phyloP scores from a whole-genome alignment of 345 rosid genomes.

The Eucalyptus cladocalyx region DNA sequence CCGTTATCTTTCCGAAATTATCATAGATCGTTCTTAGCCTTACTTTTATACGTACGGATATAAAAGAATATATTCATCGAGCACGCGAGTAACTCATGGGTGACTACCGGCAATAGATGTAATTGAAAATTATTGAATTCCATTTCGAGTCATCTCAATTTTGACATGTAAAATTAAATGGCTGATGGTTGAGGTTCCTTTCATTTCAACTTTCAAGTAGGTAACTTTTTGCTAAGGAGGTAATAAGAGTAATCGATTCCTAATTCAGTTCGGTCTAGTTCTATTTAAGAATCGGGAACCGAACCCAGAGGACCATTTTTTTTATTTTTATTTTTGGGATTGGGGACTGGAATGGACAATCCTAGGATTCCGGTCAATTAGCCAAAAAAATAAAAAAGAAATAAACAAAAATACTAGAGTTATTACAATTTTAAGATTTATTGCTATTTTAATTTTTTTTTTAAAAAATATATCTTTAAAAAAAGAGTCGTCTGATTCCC shows the following conservation, averaged over 20 bases:
- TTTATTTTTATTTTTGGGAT: too few relatives aligned
- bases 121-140: neutral
- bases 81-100: rapidly evolving
- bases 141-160: neutral
- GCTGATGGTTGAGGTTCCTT: neutral
- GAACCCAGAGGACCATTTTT: rapidly evolving
- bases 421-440: too few relatives aligned
- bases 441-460: too few relatives aligned
- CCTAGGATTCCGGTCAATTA: too few relatives aligned
- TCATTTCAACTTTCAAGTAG: neutral
- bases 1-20: too few relatives aligned
- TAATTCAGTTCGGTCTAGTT: rapidly evolving
- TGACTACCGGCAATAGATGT: neutral
- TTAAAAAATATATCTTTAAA: too few relatives aligned
- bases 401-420: too few relatives aligned
- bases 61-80: neutral
- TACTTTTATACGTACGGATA: rapidly evolving
- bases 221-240: neutral
- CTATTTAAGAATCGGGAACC: rapidly evolving
- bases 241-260: rapidly evolving
- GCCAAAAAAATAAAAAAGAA: too few relatives aligned
- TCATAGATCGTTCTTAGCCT: neutral
- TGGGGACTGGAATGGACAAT: rapidly evolving
- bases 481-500: rapidly evolving
- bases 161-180: neutral